Evolutionary conservation across 768 basidiomycete species (phyloP), one percentile per base, ranked within the genome.

Genomic region (Cystobasidiopsis lactophilus): DNA sequence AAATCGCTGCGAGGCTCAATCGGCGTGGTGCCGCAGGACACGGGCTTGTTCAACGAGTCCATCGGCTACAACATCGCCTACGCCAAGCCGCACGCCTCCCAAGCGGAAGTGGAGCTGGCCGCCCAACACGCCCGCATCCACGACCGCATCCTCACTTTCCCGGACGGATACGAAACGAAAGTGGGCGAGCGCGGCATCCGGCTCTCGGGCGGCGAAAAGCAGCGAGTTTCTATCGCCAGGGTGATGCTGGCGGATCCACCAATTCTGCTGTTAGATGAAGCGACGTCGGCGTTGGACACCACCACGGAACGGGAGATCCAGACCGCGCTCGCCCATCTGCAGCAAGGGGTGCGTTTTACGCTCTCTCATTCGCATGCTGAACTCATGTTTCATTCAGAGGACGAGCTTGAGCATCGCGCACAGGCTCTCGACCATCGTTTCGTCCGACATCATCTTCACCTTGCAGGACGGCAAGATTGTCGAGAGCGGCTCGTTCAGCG

Each of bases 251-350:
- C 88, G 71, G 78, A 85, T 58, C 83, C 85, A 7, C 43, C 56
- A 27, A 57, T 57, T 10, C 48, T 55, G 18, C 55, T 57, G 13
- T 35, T 55, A 19, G 50, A 52, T 27, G 54, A 56, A 58, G 68
- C 66, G 5, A 69, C 68, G 7, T 63, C 60, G 57, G 85, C 85
- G 13, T 68, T 93, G 55, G 86, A 93, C 66, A 88, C 85, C 1
- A 77, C 79, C 10, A 88, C 85, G 0, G 85, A 91, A 65, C 79
- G 82, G 53, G 82, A 84, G 60, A 85, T 91, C 52, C 82, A 88
- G 65, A 79, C 78, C 56, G 82, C 84, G 7, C 70, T 89, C n/a
- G 77, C 80, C 56, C 79, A 81, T 58, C 72, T 88, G 21, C 75
- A 80, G 51, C 26, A 56, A 52, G 55, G 55, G 30, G 45, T 47